Conservation (phyloP, 306 rosid genomes). For the Carpinus viminea region DNA sequence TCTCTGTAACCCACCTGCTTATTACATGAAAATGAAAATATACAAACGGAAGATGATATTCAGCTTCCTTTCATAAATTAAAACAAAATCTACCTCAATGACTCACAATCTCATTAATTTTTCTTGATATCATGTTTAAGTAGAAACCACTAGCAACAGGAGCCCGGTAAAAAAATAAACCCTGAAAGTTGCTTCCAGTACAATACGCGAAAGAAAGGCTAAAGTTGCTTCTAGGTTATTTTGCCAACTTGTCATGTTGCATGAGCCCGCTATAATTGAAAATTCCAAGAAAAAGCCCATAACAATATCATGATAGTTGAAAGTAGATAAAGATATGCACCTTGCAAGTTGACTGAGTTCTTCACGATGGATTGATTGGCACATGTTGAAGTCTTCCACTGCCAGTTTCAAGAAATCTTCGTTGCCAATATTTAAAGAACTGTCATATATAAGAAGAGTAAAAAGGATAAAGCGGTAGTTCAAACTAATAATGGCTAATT, state of each 20-base stretch:
- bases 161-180: not conserved
- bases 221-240: constrained; percentile 5
- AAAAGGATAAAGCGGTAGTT: not conserved
- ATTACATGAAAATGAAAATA: constrained; percentile 7
- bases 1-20: constrained; percentile 72
- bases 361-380: constrained; percentile 60
- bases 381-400: constrained; percentile 72
- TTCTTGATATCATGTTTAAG: not conserved
- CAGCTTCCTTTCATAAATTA: not conserved
- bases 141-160: not conserved
- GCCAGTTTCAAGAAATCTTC: constrained; percentile 68
- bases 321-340: constrained; percentile 29
- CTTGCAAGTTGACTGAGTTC: constrained; percentile 64
- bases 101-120: not conserved
- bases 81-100: not conserved
- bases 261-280: not conserved
- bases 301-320: not conserved
- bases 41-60: not conserved
- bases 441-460: constrained; percentile 20
- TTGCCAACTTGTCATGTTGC: not conserved
- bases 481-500: not conserved
- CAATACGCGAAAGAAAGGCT: not conserved
- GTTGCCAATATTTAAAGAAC: constrained; percentile 62
- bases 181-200: not conserved
- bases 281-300: not conserved